A percentile compares a stretch with the other conserved stretches of the same genome.
Evolutionary conservation across 306 rosid genomes (phyloP).

Genomic region (Abrus pulchellus): DNA sequence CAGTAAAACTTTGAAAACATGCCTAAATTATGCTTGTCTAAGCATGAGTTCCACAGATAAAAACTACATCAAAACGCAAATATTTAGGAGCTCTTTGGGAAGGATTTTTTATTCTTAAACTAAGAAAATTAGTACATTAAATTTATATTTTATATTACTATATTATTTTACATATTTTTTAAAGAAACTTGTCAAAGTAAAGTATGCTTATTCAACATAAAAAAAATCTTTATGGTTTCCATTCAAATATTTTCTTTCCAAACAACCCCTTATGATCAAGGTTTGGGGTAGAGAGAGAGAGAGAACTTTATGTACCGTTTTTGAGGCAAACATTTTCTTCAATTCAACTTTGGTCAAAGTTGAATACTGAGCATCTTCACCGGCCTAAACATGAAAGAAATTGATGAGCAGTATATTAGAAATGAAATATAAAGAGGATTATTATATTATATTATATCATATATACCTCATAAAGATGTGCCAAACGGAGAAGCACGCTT

Average conservation of each 20-base stretch:
- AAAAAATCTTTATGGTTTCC: too few relatives aligned
- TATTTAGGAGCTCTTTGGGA: neutral
- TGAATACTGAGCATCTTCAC: slow-evolving; percentile 24
- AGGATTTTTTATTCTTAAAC: too few relatives aligned
- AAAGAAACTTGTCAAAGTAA: too few relatives aligned
- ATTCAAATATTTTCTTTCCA: too few relatives aligned
- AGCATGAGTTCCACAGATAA: neutral
- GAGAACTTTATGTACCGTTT: neutral
- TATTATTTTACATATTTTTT: too few relatives aligned
- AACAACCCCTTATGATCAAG: too few relatives aligned
- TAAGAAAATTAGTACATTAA: too few relatives aligned
- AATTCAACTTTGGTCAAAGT: slow-evolving; percentile 17
- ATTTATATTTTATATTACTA: too few relatives aligned
- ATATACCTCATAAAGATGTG: slow-evolving; percentile 23
- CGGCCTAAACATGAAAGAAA: slow-evolving; percentile 2
- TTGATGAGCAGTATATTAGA: neutral
- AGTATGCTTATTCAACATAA: too few relatives aligned
- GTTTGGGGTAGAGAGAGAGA: neutral
- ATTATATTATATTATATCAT: neutral
- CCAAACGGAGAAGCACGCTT: slow-evolving; percentile 9
- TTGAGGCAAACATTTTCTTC: slow-evolving; percentile 18
- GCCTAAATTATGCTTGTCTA: neutral
- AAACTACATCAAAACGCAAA: neutral
- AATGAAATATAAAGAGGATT: neutral
- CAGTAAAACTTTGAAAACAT: neutral